Percentiles rank a stretch among this genome's conserved stretches.
Conservation (phyloP, 176 grass and related monocot species). For the Alopecurus myosuroides region DNA sequence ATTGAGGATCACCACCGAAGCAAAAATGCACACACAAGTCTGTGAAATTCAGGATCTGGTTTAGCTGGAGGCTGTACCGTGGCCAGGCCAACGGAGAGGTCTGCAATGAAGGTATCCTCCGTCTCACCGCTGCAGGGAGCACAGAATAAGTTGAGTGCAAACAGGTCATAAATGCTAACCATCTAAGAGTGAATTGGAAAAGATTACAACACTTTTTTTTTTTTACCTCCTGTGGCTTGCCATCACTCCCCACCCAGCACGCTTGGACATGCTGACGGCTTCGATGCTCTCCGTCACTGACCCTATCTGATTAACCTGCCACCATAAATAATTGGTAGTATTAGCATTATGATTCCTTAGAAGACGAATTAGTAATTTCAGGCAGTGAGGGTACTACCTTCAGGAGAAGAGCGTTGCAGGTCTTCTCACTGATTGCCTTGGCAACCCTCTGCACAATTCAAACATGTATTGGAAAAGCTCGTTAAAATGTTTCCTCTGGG, state of each 20-base stretch:
- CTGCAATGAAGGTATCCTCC: slow-evolving; percentile 97
- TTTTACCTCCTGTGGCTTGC: slow-evolving; percentile 91
- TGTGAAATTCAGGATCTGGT: neutral
- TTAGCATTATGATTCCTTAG: neutral
- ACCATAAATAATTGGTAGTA: neutral
- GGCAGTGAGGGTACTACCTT: slow-evolving; percentile 48
- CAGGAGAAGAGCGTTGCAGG: slow-evolving; percentile 94
- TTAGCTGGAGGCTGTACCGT: slow-evolving; percentile 42
- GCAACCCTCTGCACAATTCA: slow-evolving; percentile 66
- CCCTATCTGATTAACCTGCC: slow-evolving; percentile 93
- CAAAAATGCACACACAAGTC: neutral
- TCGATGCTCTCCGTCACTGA: slow-evolving; percentile 95
- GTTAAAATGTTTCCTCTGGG: neutral
- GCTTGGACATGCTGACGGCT: slow-evolving; percentile 89
- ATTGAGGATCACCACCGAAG: neutral
- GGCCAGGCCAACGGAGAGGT: slow-evolving; percentile 76
- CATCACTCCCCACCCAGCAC: slow-evolving; percentile 91
- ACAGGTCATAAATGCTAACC: neutral
- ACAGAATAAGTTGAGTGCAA: neutral
- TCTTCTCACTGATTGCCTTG: slow-evolving; percentile 80
- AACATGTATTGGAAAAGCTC: neutral
- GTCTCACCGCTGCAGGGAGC: slow-evolving; percentile 75
- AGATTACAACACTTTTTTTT: neutral
- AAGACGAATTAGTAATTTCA: neutral
- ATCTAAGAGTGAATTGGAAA: neutral